Conservation (phyloP, 306 rosid genomes). For the Sicyos baderoa region DNA sequence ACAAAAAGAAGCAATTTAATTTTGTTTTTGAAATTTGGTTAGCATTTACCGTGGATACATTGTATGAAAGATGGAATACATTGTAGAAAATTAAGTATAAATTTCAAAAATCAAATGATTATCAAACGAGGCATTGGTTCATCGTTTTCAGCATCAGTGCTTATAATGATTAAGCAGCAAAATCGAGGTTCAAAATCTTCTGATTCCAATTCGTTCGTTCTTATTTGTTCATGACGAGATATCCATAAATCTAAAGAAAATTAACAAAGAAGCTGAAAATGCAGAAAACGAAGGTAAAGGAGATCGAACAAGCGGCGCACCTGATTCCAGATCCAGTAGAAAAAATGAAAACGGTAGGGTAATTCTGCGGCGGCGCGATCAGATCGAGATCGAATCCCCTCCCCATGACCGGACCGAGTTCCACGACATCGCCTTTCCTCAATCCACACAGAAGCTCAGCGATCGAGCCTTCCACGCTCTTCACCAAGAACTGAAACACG, state of each 20-base stretch:
- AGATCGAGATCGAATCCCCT: constrained; percentile 57
- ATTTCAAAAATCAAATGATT: neutral
- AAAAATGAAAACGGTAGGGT: constrained; percentile 53
- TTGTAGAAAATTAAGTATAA: no score
- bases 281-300: neutral
- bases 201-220: neutral
- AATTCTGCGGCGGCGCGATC: constrained; percentile 65
- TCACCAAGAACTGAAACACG: constrained; percentile 74
- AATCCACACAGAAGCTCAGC: constrained; percentile 75
- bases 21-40: no score
- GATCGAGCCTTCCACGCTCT: constrained; percentile 69
- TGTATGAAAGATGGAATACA: no score
- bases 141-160: no score
- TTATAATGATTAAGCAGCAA: neutral
- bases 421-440: constrained; percentile 82
- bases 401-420: constrained; percentile 70
- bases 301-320: constrained; percentile 27
- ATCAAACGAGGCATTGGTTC: neutral
- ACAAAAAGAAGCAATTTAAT: no score
- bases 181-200: neutral
- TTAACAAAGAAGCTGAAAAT: neutral
- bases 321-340: constrained; percentile 96
- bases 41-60: no score
- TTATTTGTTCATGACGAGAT: neutral
- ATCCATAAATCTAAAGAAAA: neutral